A percentile compares a stretch with the other conserved stretches of the same genome.
Conservation (phyloP, 2,329 filamentous ascomycete species). For the Scedosporium apiospermum region DNA sequence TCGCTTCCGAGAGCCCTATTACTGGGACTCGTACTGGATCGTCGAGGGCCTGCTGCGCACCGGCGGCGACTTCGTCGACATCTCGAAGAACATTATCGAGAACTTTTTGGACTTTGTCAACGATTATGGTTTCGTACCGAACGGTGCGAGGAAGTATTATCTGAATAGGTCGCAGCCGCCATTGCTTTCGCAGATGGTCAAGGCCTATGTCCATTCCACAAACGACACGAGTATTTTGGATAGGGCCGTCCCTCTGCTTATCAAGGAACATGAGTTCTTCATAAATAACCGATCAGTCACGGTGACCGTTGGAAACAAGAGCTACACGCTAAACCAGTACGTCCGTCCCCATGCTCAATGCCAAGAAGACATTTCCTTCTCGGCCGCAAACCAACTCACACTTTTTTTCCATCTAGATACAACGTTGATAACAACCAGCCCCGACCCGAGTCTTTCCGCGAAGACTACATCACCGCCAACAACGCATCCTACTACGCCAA, state of each 20-base stretch:
- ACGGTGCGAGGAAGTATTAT: constrained; percentile 59
- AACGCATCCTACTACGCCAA: constrained; percentile 53
- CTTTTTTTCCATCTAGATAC: constrained; percentile 28
- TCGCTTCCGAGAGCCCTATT: constrained; percentile 62
- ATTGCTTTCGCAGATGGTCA: constrained; percentile 56
- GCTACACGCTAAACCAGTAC: constrained; percentile 47
- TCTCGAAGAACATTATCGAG: constrained; percentile 58
- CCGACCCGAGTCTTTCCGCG: constrained; percentile 56
- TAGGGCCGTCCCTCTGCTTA: constrained; percentile 50
- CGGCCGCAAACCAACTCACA: background rate
- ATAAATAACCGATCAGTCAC: constrained; percentile 48
- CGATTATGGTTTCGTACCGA: constrained; percentile 55
- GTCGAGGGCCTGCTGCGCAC: constrained; percentile 56
- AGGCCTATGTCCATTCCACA: constrained; percentile 53
- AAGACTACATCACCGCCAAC: constrained; percentile 57
- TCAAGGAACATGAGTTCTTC: constrained; percentile 57
- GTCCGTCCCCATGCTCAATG: constrained; percentile 11
- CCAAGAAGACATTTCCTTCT: too few relatives aligned
- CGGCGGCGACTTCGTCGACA: constrained; percentile 51
- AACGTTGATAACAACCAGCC: constrained; percentile 55
- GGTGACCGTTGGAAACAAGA: constrained; percentile 34
- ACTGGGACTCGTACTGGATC: constrained; percentile 65
- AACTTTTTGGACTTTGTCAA: constrained; percentile 62
- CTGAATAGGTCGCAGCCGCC: constrained; percentile 60
- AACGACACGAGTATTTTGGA: constrained; percentile 49